Evolutionary conservation across 2,329 filamentous ascomycete genomes (phyloP), one percentile per base, ranked within the genome.

Genomic region (Cordyceps fumosorosea): DNA sequence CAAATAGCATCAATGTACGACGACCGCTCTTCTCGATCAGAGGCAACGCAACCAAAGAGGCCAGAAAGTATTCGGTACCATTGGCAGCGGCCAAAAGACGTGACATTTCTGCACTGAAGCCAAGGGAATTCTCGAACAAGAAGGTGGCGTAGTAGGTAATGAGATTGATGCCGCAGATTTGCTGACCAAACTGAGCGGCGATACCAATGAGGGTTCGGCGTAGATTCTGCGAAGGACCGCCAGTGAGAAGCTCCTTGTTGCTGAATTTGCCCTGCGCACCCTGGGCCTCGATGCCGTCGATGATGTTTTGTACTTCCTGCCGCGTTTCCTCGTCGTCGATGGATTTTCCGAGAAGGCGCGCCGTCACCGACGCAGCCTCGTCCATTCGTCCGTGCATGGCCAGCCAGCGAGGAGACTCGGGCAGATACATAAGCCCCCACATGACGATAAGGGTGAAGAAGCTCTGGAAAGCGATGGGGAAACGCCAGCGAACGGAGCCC

Each of bases 1-100:
- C 86, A 63, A 85, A 80, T 34, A 89, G 70, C 81, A 89, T 88
- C 60, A 89, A 77, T 45, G 78, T 77, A 5, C 87, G 79, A 22
- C 87, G 80, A 5, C 84, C 85, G 22, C 81, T 80, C 2, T 79
- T 77, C 72, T 81, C 79, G 57, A 81, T 79, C 2, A 75, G 71
- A 18, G 73, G 72, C 4, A 77, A 66, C 1, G 75, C 74, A 8
- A 77, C 67, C 34, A 72, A 73, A 0, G 74, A 76, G 2, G 74
- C 75, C 5, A 77, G 60, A 62, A 76, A 76, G 63, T 77, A 78
- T 52, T 76, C 74, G 1, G 75, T 77, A 29, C 79, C 79, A 64
- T 81, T 81, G 61, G 79, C 77, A 0, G 86, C 84, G 14, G 81
- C 84, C 18, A 81, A 67, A 29, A 85, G 81, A 0, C 85, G 73